These are phyloP conservation scores for Fulvia fulva DNA, from an alignment of 2,329 filamentous ascomycete genomes.

Conservation along the genomic window DNA sequence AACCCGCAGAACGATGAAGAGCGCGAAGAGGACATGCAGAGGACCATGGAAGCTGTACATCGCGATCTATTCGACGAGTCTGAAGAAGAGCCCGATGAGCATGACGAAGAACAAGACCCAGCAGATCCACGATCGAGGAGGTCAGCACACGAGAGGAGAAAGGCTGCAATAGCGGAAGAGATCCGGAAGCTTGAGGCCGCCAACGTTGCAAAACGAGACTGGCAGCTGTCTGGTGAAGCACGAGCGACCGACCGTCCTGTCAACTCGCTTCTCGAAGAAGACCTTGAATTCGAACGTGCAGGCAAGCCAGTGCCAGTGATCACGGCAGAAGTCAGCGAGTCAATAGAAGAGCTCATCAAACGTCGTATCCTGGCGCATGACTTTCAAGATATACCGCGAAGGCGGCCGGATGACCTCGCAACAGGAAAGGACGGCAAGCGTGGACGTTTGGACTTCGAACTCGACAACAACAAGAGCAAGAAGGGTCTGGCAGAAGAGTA, in stretches of 20 bases:
- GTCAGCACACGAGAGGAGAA: constrained; percentile 81
- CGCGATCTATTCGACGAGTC: constrained; percentile 79
- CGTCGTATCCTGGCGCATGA: constrained; percentile 82
- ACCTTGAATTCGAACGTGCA: constrained; percentile 90
- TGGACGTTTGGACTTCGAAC: constrained; percentile 62
- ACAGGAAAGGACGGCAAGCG: constrained; percentile 60
- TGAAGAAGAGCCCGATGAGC: constrained; percentile 55
- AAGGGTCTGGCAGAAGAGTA: constrained; percentile 89
- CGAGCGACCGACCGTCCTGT: constrained; percentile 74
- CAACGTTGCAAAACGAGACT: constrained; percentile 84
- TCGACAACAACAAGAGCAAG: constrained; percentile 83
- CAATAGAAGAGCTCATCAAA: constrained; percentile 92
- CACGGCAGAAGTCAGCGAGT: constrained; percentile 83
- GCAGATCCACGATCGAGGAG: constrained; percentile 68
- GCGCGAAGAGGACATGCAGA: constrained; percentile 62
- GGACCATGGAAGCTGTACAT: constrained; percentile 80
- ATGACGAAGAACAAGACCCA: constrained; percentile 61
- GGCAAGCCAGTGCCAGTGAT: constrained; percentile 94
- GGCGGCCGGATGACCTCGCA: constrained; percentile 70
- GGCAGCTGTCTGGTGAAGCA: constrained; percentile 87
- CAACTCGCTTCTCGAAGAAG: constrained; percentile 90
- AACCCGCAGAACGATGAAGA: constrained; percentile 40
- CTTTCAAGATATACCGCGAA: constrained; percentile 85
- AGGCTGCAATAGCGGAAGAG: constrained; percentile 80
- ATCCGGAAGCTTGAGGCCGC: constrained; percentile 87